Evolutionary conservation across 495 filamentous ascomycete species (phyloP), one percentile per base, ranked within the genome.

Genomic region (Achaetomiella virescens): DNA sequence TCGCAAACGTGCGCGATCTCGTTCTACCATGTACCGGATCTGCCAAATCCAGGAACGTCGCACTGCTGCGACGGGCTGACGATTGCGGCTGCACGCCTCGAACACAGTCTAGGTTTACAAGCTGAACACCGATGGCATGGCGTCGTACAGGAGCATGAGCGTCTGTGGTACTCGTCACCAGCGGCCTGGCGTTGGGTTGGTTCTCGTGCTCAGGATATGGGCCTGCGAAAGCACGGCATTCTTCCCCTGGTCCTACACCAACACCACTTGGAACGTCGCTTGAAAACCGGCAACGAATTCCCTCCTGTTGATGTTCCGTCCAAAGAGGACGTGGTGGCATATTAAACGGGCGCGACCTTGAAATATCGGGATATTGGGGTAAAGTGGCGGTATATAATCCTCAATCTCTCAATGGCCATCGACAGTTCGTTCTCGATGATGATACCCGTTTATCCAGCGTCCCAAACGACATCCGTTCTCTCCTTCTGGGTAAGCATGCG

Each of bases 281-380:
- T 27, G 6, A 18, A 6, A 15, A 42, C 12, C 7, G 22, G 6
- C 6, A 22, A n/a, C 47, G n/a, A 15, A 36, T 12, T 17, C 14
- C 33, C 17, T 38, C 35, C 33, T n/a, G 20, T 17, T 15, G 18
- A 27, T 29, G 35, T 41, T 42, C 48, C 33, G 49, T 52, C 48
- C 52, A 56, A 48, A 61, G 45, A 43, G 33, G 51, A 38, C 25
- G 35, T 10, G 35, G 24, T 41, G 44, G 10, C 24, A 61, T 59
- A 64, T 61, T 61, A 64, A 52, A 54, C 55, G 54, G 36, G 56
- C n/a, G 27, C 21, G 31, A 42, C 54, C 29, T 46, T 24, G 8
- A 37, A 21, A 27, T 7, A 42, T 31, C 27, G 41, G 57, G 58
- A 46, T 59, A 66, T 66, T 63, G 61, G 63, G 63, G 52, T 66